A percentile compares a stretch with the other conserved stretches of the same genome.
These are phyloP conservation scores for Trichoderma orchidacearum DNA, from an alignment of 495 filamentous ascomycete species.

Conservation along the genomic window DNA sequence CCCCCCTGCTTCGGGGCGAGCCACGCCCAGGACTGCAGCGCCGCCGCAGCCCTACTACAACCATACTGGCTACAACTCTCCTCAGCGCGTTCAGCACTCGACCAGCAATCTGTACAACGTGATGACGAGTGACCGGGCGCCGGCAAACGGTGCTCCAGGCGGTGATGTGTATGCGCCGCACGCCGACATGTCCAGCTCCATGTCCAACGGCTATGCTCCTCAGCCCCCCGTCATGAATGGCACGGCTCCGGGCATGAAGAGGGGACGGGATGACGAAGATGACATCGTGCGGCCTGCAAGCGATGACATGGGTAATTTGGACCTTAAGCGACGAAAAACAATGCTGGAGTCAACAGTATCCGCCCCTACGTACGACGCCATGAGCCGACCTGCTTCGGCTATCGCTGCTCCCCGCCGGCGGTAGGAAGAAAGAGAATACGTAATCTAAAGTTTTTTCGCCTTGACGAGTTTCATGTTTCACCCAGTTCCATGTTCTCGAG, in stretches of 20 bases:
- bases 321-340: conserved; percentile 76
- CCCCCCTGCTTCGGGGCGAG: conserved; percentile 71
- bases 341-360: conserved; percentile 40
- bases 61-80: conserved; percentile 58
- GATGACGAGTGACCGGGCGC: conserved; percentile 69
- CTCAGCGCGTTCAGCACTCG: conserved; percentile 55
- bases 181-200: conserved; percentile 40
- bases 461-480: not conserved
- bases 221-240: conserved; percentile 56
- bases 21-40: conserved; percentile 66
- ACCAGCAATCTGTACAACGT: conserved; percentile 81
- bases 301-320: conserved; percentile 40
- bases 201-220: conserved; percentile 42
- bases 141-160: conserved; percentile 48
- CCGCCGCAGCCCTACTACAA: conserved; percentile 61
- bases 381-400: conserved; percentile 28
- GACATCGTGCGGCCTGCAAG: conserved; percentile 57
- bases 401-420: conserved; percentile 17
- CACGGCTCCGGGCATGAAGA: conserved; percentile 53
- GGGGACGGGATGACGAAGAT: conserved; percentile 67
- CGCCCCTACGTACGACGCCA: conserved; percentile 30
- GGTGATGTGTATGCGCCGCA: conserved; percentile 58
- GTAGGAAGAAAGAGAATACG: not conserved
- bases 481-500: not conserved
- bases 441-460: not conserved